phyloP scores from a whole-genome alignment of 345 rosid species.

The Combretum micranthum region DNA sequence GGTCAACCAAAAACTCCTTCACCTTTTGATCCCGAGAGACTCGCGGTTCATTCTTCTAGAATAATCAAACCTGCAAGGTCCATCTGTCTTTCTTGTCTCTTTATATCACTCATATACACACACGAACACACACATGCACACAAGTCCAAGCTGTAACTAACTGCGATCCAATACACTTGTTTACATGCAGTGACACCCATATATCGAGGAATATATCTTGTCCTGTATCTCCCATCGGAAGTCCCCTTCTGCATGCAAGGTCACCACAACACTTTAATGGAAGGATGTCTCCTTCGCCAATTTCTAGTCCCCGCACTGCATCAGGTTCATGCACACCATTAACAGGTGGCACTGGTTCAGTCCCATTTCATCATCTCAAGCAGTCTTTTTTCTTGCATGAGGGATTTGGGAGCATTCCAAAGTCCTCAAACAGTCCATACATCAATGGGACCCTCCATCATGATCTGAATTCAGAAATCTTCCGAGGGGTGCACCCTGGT shows the following conservation, averaged over 20 bases:
- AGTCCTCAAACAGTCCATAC: slow-evolving; percentile 26
- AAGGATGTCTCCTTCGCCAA: slow-evolving; percentile 60
- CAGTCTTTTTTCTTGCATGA: slow-evolving; percentile 39
- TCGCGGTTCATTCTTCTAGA: slow-evolving; percentile 48
- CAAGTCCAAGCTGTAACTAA: background rate
- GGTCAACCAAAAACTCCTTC: slow-evolving; percentile 34
- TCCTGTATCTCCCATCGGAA: slow-evolving; percentile 59
- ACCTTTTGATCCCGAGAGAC: slow-evolving; percentile 41
- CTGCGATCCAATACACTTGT: slow-evolving; percentile 12
- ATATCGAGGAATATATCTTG: slow-evolving; percentile 46
- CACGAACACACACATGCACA: background rate
- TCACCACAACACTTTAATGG: slow-evolving; percentile 46
- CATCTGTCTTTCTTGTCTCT: slow-evolving; percentile 19
- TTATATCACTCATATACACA: background rate
- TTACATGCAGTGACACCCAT: slow-evolving; percentile 36
- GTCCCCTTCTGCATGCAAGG: slow-evolving; percentile 49
- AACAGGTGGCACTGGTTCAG: slow-evolving; percentile 42
- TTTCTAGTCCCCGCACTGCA: slow-evolving; percentile 50
- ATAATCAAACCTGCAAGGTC: slow-evolving; percentile 36
- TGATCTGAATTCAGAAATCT: slow-evolving; percentile 35
- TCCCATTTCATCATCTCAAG: slow-evolving; percentile 39
- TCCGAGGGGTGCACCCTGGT: slow-evolving; percentile 38
- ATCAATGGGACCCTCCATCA: slow-evolving; percentile 24
- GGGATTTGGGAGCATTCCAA: slow-evolving; percentile 34
- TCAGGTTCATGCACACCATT: slow-evolving; percentile 59